Conservation (phyloP, 805 yeast species). For the Saccharomycopsis oosterbeekiorum region DNA sequence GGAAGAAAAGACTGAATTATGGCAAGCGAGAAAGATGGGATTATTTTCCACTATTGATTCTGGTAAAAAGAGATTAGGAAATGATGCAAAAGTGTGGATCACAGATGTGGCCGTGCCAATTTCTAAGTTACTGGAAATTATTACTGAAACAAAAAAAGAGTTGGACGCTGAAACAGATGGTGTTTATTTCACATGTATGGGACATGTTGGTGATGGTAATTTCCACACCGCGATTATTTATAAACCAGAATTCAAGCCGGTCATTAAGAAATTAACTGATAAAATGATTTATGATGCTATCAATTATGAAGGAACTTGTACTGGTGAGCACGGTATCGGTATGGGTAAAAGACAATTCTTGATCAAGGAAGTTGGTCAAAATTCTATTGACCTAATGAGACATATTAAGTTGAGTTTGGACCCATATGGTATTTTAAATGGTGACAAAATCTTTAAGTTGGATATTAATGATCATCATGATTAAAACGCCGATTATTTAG, state of each 20-base stretch:
- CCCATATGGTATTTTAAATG: slow-evolving; percentile 63
- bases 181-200: slow-evolving; percentile 46
- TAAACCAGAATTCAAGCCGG: slow-evolving; percentile 37
- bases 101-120: slow-evolving; percentile 82
- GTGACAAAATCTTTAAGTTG: slow-evolving; percentile 66
- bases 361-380: slow-evolving; percentile 54
- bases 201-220: slow-evolving; percentile 83
- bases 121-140: slow-evolving; percentile 53
- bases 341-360: slow-evolving; percentile 61
- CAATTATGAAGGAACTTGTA: slow-evolving; percentile 68
- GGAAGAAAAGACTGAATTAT: slow-evolving; percentile 56
- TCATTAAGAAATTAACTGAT: slow-evolving; percentile 41
- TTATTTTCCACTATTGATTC: slow-evolving; percentile 59
- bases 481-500: background rate
- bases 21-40: slow-evolving; percentile 68
- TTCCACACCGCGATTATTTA: slow-evolving; percentile 61
- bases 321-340: slow-evolving; percentile 86
- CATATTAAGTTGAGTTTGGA: slow-evolving; percentile 62
- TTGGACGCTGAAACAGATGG: slow-evolving; percentile 36
- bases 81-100: slow-evolving; percentile 50
- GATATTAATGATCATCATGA: slow-evolving; percentile 35
- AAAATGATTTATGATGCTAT: slow-evolving; percentile 60
- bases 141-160: slow-evolving; percentile 51
- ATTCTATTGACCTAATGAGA: slow-evolving; percentile 65
- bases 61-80: slow-evolving; percentile 39